phyloP scores from a whole-genome alignment of 169 alveolate species.

The Plasmodium sp. region DNA sequence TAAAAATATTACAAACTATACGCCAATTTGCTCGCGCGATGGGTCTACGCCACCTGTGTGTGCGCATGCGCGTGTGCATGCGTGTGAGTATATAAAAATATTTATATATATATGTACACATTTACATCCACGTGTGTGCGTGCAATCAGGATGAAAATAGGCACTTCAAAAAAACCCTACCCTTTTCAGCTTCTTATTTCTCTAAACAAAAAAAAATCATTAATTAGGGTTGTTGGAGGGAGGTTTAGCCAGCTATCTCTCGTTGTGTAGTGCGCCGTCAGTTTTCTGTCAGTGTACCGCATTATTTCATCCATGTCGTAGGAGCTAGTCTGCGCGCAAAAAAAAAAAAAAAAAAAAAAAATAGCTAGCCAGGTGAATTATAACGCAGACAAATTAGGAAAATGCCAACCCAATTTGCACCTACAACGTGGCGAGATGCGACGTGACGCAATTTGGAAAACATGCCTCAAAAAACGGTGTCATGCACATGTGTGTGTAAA shows the following conservation, averaged over 20 bases:
- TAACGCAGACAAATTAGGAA: not conserved
- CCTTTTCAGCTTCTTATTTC: conserved; percentile 54
- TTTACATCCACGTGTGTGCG: not conserved
- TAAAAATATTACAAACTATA: not conserved
- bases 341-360: conserved; percentile 8
- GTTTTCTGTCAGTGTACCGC: conserved; percentile 72
- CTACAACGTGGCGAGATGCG: not conserved
- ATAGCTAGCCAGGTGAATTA: not conserved
- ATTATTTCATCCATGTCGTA: conserved; percentile 74
- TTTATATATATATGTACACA: not conserved
- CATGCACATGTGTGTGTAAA: not conserved
- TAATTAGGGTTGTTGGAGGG: conserved; percentile 83
- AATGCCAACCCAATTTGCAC: not conserved
- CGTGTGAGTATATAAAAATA: not conserved
- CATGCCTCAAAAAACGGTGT: not conserved
- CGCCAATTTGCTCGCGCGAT: not conserved
- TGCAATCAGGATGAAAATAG: not conserved
- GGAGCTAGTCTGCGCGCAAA: conserved; percentile 56
- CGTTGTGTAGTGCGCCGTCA: conserved; percentile 78
- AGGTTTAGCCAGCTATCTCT: conserved; percentile 84
- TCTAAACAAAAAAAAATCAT: conserved; percentile 80
- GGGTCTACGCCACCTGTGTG: not conserved
- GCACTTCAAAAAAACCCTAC: not conserved
- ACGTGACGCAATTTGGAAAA: not conserved
- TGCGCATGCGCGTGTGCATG: not conserved